Base-by-base conservation (phyloP, 164 flowering plant genomes). In the Annona squamosa region DNA sequence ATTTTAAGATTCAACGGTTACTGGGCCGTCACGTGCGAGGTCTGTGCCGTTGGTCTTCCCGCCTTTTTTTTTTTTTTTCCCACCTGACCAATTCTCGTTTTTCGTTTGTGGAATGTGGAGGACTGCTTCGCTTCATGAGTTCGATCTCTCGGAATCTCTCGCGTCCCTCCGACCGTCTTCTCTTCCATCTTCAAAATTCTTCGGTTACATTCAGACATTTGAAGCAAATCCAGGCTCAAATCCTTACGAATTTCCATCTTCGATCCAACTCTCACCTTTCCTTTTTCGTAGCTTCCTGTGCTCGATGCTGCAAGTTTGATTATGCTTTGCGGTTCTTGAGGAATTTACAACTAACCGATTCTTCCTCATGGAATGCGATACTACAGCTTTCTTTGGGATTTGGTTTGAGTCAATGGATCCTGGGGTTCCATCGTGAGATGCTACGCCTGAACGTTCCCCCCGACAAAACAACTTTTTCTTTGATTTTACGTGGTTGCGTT, bases 201-300 rank as follows among this genome's bases (percentile, higher is more conserved):
- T 46, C 7, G 19, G 9, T 74, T 16, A 82, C 37, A 3, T 52
- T 71, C 65, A 71, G 70, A n/a, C 81, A 82, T 45, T 69, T 84
- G 18, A 76, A 82, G 44, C 85, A 82, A 76, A 76, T 80, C 66
- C 85, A 82, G n/a, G 74, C 83, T 65, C 85, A 79, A 67, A 74
- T 82, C 56, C 78, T 81, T 67, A 76, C 79, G 41, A 77, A 74
- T 68, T 68, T 59, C n/a, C 26, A 17, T 67, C 77, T 77, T 69
- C 64, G 37, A 16, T 71, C 81, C 46, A 42, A 67, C 42, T 67
- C 78, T 48, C 63, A 75, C 43, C 68, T 82, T 10, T 46, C 67
- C 46, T 37, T 68, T 61, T 79, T 82, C 71, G 65, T 82, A 26
- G 69, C 82, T 26, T 77, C 79, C 5, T 80, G 82, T 46, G 75